phyloP scores from a whole-genome alignment of 352 stramenopile genomes.

The Thalassiosira gravida region DNA sequence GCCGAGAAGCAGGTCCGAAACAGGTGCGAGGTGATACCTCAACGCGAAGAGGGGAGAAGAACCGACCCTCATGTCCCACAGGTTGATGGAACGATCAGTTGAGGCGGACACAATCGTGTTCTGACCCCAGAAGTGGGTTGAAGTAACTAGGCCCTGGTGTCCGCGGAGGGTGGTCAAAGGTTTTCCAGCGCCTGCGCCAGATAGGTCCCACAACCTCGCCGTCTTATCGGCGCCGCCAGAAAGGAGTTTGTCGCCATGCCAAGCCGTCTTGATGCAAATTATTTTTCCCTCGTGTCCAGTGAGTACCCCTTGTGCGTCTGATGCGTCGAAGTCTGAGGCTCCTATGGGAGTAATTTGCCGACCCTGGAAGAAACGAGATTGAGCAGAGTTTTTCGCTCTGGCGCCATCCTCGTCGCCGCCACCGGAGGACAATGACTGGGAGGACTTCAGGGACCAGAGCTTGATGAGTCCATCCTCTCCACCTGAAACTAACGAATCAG shows the following conservation, averaged over 20 bases:
- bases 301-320: conserved; percentile 74
- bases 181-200: conserved; percentile 49
- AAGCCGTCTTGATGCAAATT: conserved; percentile 81
- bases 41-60: conserved; percentile 78
- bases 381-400: conserved; percentile 33
- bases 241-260: conserved; percentile 83
- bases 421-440: conserved; percentile 21
- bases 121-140: conserved; percentile 81
- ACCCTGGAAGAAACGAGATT: conserved; percentile 51
- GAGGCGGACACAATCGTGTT: conserved; percentile 84
- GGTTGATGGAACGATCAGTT: conserved; percentile 79
- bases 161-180: conserved; percentile 72
- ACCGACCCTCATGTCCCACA: conserved; percentile 79
- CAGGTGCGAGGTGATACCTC: conserved; percentile 76
- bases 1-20: conserved; percentile 81
- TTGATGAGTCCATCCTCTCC: conserved; percentile 86
- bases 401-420: conserved; percentile 10
- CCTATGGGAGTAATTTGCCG: conserved; percentile 29
- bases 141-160: conserved; percentile 81
- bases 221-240: conserved; percentile 81
- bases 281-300: conserved; percentile 77
- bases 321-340: conserved; percentile 50
- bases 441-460: conserved; percentile 75
- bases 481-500: conserved; percentile 81
- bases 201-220: conserved; percentile 80